Evolutionary conservation across 1,284 basidiomycete species (phyloP), one percentile per base, ranked within the genome.

Genomic region (Heterobasidion occidentale): DNA sequence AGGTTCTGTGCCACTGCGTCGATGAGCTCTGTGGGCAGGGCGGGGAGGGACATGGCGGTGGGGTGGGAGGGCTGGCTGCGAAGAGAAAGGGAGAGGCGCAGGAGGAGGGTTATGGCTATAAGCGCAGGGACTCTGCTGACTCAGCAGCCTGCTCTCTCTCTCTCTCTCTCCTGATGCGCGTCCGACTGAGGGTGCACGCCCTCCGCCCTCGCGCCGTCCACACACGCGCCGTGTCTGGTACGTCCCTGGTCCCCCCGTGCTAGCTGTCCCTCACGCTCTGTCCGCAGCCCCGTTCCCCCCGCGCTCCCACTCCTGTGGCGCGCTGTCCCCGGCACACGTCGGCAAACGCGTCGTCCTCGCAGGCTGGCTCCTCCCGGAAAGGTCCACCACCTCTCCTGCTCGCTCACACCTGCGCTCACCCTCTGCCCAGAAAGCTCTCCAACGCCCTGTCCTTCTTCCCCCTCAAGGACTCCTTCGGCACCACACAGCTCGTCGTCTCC

Each of bases 341-440:
- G 88, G 84, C 59, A 65, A 74, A 38, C 68, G 68, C 55, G 88
- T 94, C 61, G 75, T 86, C 60, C 74, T 95, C 51, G 77, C 87
- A 17, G 92, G 92, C 45, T 92, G 88, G 86, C 72, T 92, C 61
- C 80, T 87, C 60, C 78, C 84, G 59, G 83, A 83, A 68, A 81
- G 90, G 83, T 88, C 70, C 74, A 60, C 70, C 63, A 72, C 38
- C 19, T n/a, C 49, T 50, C 46, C 36, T 36, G 34, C 33, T 20
- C 47, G 51, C 20, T 20, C 42, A 17, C 56, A 44, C 52, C 38
- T 53, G 33, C 50, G 38, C 51, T 52, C 49, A 53, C 56, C 57
- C 48, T n/a, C 52, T 42, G 9, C 49, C 47, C 54, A 90, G 88
- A 51, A 87, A 86, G 70, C 77, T 85, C 14, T 78, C 74, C 71